Evolutionary conservation across 176 grass and related monocot species (phyloP).

Genomic region (Otatea glauca): DNA sequence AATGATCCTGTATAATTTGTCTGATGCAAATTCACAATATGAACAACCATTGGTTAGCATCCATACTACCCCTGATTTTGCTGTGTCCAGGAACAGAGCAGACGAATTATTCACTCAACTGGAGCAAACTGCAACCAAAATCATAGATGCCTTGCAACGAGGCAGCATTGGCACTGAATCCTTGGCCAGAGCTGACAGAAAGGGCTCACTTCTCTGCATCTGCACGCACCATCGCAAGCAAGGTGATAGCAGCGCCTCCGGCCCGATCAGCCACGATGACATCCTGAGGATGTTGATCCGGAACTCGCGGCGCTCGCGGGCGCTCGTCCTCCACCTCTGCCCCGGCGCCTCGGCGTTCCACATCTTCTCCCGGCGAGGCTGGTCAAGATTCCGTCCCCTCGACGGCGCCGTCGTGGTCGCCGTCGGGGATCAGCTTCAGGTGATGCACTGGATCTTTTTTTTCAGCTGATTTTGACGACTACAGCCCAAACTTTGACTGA

Average conservation of each 20-base stretch:
- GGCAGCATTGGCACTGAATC: not conserved
- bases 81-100: conserved; percentile 43
- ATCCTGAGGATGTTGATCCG: conserved; percentile 54
- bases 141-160: conserved; percentile 29
- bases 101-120: conserved; percentile 39
- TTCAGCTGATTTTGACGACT: not conserved
- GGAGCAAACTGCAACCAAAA: conserved; percentile 37
- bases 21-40: not conserved
- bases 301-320: conserved; percentile 48
- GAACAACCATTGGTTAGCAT: not conserved
- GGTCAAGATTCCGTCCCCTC: conserved; percentile 51
- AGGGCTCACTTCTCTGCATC: conserved; percentile 46
- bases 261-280: conserved; percentile 47
- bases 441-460: conserved; percentile 22
- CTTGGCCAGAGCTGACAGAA: not conserved
- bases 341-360: conserved; percentile 53
- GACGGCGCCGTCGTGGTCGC: conserved; percentile 57
- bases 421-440: conserved; percentile 68
- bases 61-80: not conserved
- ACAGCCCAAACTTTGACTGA: not conserved
- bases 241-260: not conserved
- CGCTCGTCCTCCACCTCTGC: conserved; percentile 52
- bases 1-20: not conserved
- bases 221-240: conserved; percentile 36
- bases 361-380: conserved; percentile 62